Evolutionary conservation across 2,329 filamentous ascomycete genomes (phyloP).

Genomic region (Cryphonectria nitschkei): DNA sequence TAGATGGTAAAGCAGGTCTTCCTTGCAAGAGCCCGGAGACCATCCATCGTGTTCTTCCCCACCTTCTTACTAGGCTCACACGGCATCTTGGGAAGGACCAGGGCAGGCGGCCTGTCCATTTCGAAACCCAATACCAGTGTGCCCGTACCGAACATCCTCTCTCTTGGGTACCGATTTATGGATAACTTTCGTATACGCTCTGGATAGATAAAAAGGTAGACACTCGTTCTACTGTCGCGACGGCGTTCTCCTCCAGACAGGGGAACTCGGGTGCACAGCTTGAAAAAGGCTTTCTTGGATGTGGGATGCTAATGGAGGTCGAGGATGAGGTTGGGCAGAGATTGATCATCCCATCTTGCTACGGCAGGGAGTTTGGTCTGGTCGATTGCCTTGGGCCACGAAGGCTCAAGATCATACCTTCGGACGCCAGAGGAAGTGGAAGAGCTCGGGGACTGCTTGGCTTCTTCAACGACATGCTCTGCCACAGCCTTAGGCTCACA

Average conservation of each 20-base stretch:
- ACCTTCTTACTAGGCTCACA: slow-evolving; percentile 11
- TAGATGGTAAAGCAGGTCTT: slow-evolving; percentile 15
- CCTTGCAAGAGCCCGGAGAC: slow-evolving; percentile 2
- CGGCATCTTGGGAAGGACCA: slow-evolving; percentile 11
- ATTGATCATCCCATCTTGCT: slow-evolving; percentile 9
- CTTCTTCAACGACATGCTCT: background rate
- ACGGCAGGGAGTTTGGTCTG: slow-evolving; percentile 17
- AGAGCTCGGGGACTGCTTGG: background rate
- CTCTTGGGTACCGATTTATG: slow-evolving; percentile 2
- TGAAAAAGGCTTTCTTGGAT: slow-evolving; percentile 22
- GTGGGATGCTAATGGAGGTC: slow-evolving; percentile 22
- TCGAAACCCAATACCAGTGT: slow-evolving; percentile 15
- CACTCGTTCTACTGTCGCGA: slow-evolving; percentile 18
- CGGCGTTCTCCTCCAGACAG: background rate
- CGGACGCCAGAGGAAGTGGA: slow-evolving; percentile 9
- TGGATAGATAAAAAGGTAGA: slow-evolving; percentile 21
- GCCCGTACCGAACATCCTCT: slow-evolving; percentile 14
- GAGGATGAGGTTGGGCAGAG: slow-evolving; percentile 12
- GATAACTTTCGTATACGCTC: slow-evolving; percentile 18
- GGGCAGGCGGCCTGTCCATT: slow-evolving; percentile 8
- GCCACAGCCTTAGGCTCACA: background rate
- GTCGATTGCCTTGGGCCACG: slow-evolving; percentile 21
- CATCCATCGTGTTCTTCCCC: slow-evolving; percentile 2
- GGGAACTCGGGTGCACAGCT: slow-evolving; percentile 9
- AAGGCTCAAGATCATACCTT: slow-evolving; percentile 16